phyloP scores from a whole-genome alignment of 2,329 filamentous ascomycete genomes.

The Fusarium sp. region DNA sequence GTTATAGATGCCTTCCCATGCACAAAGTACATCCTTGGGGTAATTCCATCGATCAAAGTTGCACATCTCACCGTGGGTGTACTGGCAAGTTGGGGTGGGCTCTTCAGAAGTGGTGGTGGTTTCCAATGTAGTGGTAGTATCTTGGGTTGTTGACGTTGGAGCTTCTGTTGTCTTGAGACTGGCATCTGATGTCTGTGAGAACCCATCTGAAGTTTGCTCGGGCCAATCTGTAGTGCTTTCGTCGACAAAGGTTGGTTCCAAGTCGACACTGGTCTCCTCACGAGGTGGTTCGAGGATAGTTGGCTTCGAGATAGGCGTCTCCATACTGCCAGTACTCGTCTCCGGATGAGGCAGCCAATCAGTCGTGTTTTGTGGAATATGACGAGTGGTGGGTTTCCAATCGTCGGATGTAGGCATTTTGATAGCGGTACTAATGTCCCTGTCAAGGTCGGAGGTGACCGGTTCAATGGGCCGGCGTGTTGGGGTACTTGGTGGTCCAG shows the following conservation, averaged over 20 bases:
- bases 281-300: not conserved
- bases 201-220: not conserved
- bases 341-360: not conserved
- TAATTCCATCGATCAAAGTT: not conserved
- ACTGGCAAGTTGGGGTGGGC: not conserved
- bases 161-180: not conserved
- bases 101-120: not conserved
- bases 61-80: not conserved
- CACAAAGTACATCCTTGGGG: not conserved
- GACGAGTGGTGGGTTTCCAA: not conserved
- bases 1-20: not conserved
- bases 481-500: not conserved
- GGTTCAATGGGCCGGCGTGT: not conserved
- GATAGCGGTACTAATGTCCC: not conserved
- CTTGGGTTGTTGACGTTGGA: not conserved
- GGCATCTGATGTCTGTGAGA: not conserved
- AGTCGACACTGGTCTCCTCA: not conserved
- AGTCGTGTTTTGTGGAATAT: not conserved
- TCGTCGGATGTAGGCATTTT: not conserved
- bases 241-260: not conserved
- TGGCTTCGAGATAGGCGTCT: not conserved
- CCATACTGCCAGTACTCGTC: not conserved
- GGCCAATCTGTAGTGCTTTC: not conserved
- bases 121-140: not conserved
- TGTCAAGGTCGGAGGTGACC: fast-evolving